Evolutionary conservation across 1,139 yeast genomes (phyloP).

Genomic region (Lodderomyces jiufengensis): DNA sequence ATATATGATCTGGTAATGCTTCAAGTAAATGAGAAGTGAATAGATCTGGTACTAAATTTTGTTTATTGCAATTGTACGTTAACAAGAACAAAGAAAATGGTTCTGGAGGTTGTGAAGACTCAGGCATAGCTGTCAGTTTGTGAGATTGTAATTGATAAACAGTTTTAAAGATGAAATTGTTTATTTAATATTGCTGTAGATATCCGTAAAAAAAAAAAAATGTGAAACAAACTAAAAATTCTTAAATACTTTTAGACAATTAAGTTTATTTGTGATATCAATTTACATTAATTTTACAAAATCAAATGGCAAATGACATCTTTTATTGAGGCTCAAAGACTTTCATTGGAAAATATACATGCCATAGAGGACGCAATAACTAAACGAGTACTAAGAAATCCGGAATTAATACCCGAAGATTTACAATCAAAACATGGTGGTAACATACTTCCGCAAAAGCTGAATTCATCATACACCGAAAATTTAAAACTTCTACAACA

Average conservation of each 20-base stretch:
- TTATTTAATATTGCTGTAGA: conserved; percentile 1
- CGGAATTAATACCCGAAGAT: conserved; percentile 17
- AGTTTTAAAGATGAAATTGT: background rate
- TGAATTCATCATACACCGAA: conserved; percentile 22
- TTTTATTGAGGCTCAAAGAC: conserved; percentile 35
- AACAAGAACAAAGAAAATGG: conserved; percentile 26
- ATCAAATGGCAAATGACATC: conserved; percentile 31
- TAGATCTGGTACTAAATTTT: conserved; percentile 19
- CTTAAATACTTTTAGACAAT: no score
- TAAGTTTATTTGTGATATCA: no score
- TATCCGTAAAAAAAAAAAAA: no score
- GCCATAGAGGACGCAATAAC: conserved; percentile 30
- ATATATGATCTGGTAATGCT: conserved; percentile 33
- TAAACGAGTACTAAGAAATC: conserved; percentile 31
- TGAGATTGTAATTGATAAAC: background rate
- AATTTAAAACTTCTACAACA: conserved; percentile 54
- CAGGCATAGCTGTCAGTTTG: background rate
- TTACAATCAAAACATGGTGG: conserved; percentile 9
- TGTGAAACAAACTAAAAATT: no score
- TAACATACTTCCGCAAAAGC: conserved; percentile 11
- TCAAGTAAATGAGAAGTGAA: conserved; percentile 23
- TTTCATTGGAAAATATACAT: conserved; percentile 37
- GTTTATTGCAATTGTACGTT: conserved; percentile 41
- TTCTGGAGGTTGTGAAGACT: background rate
- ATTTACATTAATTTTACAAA: no score